Evolutionary conservation across 345 rosid species (phyloP), one percentile per base, ranked within the genome.

Genomic region (Camelina hispida): DNA sequence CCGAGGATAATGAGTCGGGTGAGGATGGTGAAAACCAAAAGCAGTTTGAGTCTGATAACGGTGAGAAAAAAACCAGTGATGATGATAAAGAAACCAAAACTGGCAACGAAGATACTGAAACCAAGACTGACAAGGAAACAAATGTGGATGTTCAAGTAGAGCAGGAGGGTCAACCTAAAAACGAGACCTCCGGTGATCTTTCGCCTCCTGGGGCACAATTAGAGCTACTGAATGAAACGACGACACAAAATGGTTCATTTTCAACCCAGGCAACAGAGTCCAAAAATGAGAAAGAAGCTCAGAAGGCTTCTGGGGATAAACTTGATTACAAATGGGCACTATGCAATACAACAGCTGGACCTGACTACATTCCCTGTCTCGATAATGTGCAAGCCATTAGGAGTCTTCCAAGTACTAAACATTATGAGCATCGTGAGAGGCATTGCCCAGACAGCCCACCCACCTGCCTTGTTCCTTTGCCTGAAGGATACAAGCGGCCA

Each of bases 361-460:
- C 96, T 30, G 99, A 95, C 86, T 95, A 79, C 72, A 90, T 95
- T 77, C 99, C 99, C 13, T 95, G 99, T 76, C 99, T 95, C 72
- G 99, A 95, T 83, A 95, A 95, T 80, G 81, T 43, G 85, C 71
- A 87, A 85, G 97, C 96, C 52, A 88, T 95, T 76, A 86, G 23
- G 84, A 84, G 73, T 78, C 99, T 95, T 48, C 76, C 51, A 38
- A 67, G 81, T 61, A 95, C 97, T 50, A 95, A 86, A 81, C 98
- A 95, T 79, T 95, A 95, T 61, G 96, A 95, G 71, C 99, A 93
- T 81, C 86, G 99, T 60, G 99, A 93, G 87, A 87, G 99, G 85
- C 99, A 93, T 79, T 95, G 99, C 66, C 98, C 97, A 12, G 89
- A 86, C 60, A 80, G 80, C 66, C 91, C 96, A 52, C 96, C 97